Base-by-base conservation (phyloP, 139 green algal species). In the Chlorella vulgaris region DNA sequence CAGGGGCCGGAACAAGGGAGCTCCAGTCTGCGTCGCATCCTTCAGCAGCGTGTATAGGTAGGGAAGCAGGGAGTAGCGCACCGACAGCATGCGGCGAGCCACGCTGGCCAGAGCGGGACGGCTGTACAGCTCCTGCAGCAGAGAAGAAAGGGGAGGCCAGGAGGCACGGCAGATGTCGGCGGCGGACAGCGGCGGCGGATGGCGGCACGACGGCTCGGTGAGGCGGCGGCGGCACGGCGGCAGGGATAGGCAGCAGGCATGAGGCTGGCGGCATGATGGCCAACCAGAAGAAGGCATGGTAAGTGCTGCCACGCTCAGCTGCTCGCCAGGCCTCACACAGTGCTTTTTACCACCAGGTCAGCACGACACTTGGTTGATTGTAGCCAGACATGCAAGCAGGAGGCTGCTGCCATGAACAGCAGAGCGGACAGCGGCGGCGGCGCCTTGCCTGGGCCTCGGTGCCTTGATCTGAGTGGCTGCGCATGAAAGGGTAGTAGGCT, bases 11-110 rank as follows among this genome's bases (percentile, higher is more conserved):
- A 65, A 13, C 43, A 65, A 18, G 8, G 69, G 69, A 29, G 50
- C 28, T 26, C 93, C 92, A 26, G 51, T 76, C 2, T 58, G 51
- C 68, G 86, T 61, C 0, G 87, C 87, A 1, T 68, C 2, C 21
- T 85, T 82, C 39, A 92, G 83, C 40, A 51, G 35, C 22, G 87
- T 87, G 85, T 97, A 94, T 8, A 97, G 78, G 86, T 90, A 89
- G 19, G 86, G 89, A 43, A 97, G 83, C 81, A 97, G 86, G 18
- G 76, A 47, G 81, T 97, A 96, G 63, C 93, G 89, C 78, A 95
- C 73, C 18, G 33, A 40, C 51, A 97, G 81, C 0, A 85, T 76
- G 1, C 70, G 80, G 2, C 83, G 67, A 0, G 84, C 91, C 3
- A 89, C 88, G 31, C 82, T 84, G 4, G 84, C 65, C 35, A 91